These are phyloP conservation scores for Nepenthes alata DNA, from an alignment of 179 eudicot genomes.

Conservation along the genomic window DNA sequence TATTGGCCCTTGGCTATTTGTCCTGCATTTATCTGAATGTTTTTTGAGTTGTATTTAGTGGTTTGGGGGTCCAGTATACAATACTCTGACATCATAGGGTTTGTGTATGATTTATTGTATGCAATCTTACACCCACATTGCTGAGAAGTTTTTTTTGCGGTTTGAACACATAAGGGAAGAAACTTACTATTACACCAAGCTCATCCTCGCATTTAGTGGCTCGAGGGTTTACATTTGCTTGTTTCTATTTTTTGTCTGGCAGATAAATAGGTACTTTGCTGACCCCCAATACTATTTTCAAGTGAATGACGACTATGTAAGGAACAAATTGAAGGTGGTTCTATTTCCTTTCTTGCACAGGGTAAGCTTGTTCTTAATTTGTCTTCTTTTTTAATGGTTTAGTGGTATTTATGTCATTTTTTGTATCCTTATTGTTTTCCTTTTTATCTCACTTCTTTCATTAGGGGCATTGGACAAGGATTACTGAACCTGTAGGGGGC, in stretches of 20 bases:
- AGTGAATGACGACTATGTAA: conserved; percentile 68
- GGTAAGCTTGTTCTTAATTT: conserved; percentile 24
- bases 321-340: conserved; percentile 65
- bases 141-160: too few species aligned
- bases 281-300: conserved; percentile 75
- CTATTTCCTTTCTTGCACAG: conserved; percentile 66
- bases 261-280: conserved; percentile 65
- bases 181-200: too few species aligned
- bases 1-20: too few species aligned
- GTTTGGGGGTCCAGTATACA: too few species aligned
- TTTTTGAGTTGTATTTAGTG: too few species aligned
- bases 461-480: conserved; percentile 79
- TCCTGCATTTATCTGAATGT: too few species aligned
- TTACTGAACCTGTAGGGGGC: conserved; percentile 70
- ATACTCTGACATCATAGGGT: too few species aligned
- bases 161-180: too few species aligned
- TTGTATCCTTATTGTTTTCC: background rate
- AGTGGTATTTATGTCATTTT: background rate
- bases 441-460: background rate
- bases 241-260: conserved; percentile 9
- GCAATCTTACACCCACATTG: too few species aligned
- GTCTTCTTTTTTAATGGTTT: background rate
- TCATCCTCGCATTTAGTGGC: too few species aligned
- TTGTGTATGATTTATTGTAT: too few species aligned
- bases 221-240: background rate